Conservation (phyloP, 495 filamentous ascomycete species). For the Trichocladium antarcticum region DNA sequence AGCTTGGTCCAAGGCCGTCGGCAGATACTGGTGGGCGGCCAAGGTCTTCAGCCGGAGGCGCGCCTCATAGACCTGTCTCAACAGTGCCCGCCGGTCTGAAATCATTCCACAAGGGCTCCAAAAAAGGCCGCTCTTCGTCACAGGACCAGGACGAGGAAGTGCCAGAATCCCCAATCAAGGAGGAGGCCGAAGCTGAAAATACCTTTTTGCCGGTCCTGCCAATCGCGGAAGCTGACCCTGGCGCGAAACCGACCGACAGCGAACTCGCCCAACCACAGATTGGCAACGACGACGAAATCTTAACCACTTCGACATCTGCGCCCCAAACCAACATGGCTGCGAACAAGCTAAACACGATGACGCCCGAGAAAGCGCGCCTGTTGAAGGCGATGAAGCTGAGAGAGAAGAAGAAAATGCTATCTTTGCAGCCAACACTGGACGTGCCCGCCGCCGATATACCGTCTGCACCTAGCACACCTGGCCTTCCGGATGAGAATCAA, state of each 20-base stretch:
- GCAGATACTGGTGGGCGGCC: constrained; percentile 56
- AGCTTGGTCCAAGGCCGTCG: constrained; percentile 72
- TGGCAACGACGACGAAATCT: constrained; percentile 33
- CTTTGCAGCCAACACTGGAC: constrained; percentile 10
- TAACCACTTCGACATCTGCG: constrained; percentile 43
- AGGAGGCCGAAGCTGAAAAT: constrained; percentile 20
- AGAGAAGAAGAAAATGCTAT: constrained; percentile 58
- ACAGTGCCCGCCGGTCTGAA: constrained; percentile 50
- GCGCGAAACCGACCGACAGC: constrained; percentile 10
- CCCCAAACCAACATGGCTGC: constrained; percentile 34
- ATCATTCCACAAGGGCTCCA: constrained; percentile 33
- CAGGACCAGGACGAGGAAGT: constrained; percentile 25
- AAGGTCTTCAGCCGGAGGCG: constrained; percentile 41
- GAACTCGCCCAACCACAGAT: constrained; percentile 29
- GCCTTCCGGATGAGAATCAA: constrained; percentile 4
- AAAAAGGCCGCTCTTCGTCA: constrained; percentile 26
- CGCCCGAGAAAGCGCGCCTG: constrained; percentile 78
- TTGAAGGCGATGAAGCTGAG: constrained; percentile 89
- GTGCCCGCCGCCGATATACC: constrained; percentile 8
- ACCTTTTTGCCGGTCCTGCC: constrained; percentile 3
- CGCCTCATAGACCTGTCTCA: constrained; percentile 58
- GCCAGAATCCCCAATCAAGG: constrained; percentile 18
- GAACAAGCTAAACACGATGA: constrained; percentile 51
- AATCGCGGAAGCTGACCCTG: constrained; percentile 13
- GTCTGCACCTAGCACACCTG: constrained; percentile 10